A percentile compares a stretch with the other conserved stretches of the same genome.
Conservation (phyloP, 352 stramenopile genomes). For the Phytopythium sindhum region DNA sequence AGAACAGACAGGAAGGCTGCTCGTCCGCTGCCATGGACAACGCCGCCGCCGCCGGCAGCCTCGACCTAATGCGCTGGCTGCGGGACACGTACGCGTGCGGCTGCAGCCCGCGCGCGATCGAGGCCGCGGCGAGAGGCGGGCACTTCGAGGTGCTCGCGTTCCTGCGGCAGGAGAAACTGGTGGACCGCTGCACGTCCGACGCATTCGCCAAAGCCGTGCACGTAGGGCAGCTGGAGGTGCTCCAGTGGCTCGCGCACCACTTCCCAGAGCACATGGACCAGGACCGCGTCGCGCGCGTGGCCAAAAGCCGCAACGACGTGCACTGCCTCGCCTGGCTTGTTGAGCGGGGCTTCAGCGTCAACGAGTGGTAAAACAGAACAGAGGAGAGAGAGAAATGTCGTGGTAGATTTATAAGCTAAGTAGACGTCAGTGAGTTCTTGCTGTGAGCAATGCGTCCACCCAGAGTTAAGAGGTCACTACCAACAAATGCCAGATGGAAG, state of each 20-base stretch:
- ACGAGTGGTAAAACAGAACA: not conserved
- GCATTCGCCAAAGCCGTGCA: constrained; percentile 24
- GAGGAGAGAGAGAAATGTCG: no score
- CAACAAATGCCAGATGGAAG: no score
- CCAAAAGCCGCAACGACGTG: constrained; percentile 24
- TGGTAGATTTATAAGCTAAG: no score
- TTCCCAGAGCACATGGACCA: constrained; percentile 26
- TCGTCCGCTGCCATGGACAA: constrained; percentile 24
- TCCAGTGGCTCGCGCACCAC: constrained; percentile 24
- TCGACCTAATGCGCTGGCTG: constrained; percentile 17
- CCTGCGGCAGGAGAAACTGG: constrained; percentile 17
- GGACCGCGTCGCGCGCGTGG: constrained; percentile 22
- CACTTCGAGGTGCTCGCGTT: constrained; percentile 22
- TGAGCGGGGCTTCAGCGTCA: constrained; percentile 18
- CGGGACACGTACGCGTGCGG: not conserved
- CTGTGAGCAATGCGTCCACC: no score
- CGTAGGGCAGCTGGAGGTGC: constrained; percentile 22
- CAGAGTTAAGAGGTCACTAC: no score
- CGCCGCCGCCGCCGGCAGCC: constrained; percentile 13
- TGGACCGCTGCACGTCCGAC: constrained; percentile 23
- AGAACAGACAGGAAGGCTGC: constrained; percentile 24
- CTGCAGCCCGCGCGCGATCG: constrained; percentile 20
- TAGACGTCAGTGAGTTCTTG: no score
- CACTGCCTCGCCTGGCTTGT: constrained; percentile 30
- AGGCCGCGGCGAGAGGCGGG: constrained; percentile 17